Evolutionary conservation across 306 rosid genomes (phyloP), one percentile per base, ranked within the genome.

Genomic region (Begonia loranthoides): DNA sequence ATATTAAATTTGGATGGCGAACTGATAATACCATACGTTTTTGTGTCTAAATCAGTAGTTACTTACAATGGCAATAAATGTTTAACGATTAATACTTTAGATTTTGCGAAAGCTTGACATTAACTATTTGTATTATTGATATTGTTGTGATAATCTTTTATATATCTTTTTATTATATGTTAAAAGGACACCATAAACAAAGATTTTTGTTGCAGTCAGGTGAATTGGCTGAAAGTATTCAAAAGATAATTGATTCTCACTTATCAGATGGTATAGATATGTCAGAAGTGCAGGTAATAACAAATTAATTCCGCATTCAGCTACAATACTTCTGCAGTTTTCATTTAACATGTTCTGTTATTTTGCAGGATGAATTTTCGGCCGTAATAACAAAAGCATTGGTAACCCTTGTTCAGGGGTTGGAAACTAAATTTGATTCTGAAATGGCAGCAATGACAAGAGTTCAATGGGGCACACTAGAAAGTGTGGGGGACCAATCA

Each of bases 371-470:
- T 74, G 99, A 90, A 41, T 90, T 90, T 81, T 90, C 94, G 4
- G 94, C 76, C 10, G 94, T 90, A 49, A 90, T 86, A 82, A 90
- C 99, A 11, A 90, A 69, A 69, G 84, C 99, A 56, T 66, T 90
- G 67, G 84, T 90, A 63, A 90, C 99, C 72, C 72, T 90, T 28
- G 99, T 86, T 68, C 79, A 80, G 62, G 99, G 95, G 55, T 74
- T 90, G 55, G 99, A 90, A 78, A 82, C 95, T 59, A 90, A 90
- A 76, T 90, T 90, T 54, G 99, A 90, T 67, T 70, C 68, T 66
- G 99, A 90, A 78, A 86, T 90, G 99, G 88, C 94, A 51, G 83
- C 88, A 45, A 90, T 90, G 99, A 83, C 94, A 60, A 87, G 94
- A 13, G 92, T 90, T 41, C 92, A 82, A 55, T 90, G 95, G 95